Conservation (phyloP, 768 basidiomycete genomes). For the Tylopilus plumbeoviolaceoides region DNA sequence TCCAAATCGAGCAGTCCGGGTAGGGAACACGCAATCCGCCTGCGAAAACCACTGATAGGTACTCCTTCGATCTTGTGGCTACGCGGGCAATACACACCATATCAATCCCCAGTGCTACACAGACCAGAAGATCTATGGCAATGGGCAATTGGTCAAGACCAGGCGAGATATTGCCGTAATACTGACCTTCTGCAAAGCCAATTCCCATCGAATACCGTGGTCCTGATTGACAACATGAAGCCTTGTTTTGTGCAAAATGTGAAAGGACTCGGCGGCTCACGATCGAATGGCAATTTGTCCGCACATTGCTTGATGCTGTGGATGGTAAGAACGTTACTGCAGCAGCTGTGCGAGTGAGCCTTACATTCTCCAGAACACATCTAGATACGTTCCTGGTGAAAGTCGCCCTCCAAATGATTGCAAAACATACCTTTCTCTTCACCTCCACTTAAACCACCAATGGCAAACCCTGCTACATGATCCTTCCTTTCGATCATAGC, state of each 20-base stretch:
- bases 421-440: slow-evolving; percentile 74
- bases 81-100: slow-evolving; percentile 52
- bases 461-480: slow-evolving; percentile 84
- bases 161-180: neutral
- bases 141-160: neutral
- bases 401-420: slow-evolving; percentile 5
- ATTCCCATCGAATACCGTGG: slow-evolving; percentile 93
- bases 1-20: slow-evolving; percentile 87
- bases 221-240: slow-evolving; percentile 40
- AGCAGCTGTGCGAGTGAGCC: slow-evolving; percentile 16
- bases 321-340: slow-evolving; percentile 10
- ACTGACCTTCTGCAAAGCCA: slow-evolving; percentile 83
- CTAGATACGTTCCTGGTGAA: slow-evolving; percentile 34
- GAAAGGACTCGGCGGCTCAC: slow-evolving; percentile 44
- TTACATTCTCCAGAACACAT: slow-evolving; percentile 83
- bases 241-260: neutral
- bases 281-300: slow-evolving; percentile 70
- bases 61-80: neutral
- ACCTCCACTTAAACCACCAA: slow-evolving; percentile 87
- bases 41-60: slow-evolving; percentile 23
- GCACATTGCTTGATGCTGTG: slow-evolving; percentile 78
- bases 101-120: slow-evolving; percentile 87
- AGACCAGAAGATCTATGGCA: slow-evolving; percentile 75
- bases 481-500: slow-evolving; percentile 78
- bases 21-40: slow-evolving; percentile 95